Conservation (phyloP, 2,329 filamentous ascomycete species). For the Diplodia sapinea region DNA sequence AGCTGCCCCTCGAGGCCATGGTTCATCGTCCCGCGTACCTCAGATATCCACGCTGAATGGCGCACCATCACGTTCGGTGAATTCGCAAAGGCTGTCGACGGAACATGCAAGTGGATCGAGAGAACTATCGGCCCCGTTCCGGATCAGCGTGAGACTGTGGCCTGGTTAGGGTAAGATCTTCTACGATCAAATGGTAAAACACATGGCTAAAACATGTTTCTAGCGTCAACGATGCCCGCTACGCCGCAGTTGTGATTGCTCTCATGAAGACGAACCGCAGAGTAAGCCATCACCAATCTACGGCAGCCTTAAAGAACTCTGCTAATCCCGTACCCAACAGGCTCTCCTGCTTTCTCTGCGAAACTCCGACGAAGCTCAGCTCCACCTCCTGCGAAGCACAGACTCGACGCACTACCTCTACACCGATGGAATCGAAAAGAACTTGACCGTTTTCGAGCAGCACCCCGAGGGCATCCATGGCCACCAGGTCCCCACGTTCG, state of each 20-base stretch:
- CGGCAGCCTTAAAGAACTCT: not conserved
- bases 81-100: constrained; percentile 22
- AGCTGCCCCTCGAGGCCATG: constrained; percentile 21
- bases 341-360: constrained; percentile 28
- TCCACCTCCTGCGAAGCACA: constrained; percentile 23
- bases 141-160: constrained; percentile 26
- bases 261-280: constrained; percentile 26
- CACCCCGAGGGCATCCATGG: constrained; percentile 6
- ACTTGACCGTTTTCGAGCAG: constrained; percentile 9
- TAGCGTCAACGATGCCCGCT: constrained; percentile 28
- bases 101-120: constrained; percentile 27
- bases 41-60: constrained; percentile 25
- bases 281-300: constrained; percentile 4
- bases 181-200: not conserved
- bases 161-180: constrained; percentile 25
- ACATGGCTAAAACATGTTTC: not conserved
- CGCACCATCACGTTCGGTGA: constrained; percentile 25
- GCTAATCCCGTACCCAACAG: not conserved
- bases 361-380: constrained; percentile 30
- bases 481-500: constrained; percentile 4
- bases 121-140: constrained; percentile 21
- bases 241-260: not conserved
- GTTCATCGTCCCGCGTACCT: constrained; percentile 15
- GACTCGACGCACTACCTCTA: constrained; percentile 25
- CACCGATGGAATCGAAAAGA: constrained; percentile 25